Conservation (phyloP, 2,329 filamentous ascomycete genomes). For the Pseudogymnoascus sp. region DNA sequence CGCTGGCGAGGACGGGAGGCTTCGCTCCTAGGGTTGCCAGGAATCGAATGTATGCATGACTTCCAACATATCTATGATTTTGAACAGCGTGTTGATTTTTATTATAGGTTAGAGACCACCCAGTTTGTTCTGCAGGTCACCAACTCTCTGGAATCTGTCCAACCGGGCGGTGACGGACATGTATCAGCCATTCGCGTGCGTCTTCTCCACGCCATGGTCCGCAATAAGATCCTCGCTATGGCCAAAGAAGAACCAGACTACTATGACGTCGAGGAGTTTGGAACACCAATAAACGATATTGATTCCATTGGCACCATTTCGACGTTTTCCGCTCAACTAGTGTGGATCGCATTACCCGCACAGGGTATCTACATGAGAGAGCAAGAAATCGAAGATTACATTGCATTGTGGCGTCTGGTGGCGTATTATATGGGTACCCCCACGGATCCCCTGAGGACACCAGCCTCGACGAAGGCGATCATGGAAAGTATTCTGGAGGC, state of each 20-base stretch:
- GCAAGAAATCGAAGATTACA: constrained; percentile 54
- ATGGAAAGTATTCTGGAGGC: constrained; percentile 59
- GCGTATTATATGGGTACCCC: constrained; percentile 63
- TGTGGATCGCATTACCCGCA: constrained; percentile 54
- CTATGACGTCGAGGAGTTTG: constrained; percentile 49
- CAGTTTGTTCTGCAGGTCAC: constrained; percentile 50
- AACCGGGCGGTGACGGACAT: constrained; percentile 55
- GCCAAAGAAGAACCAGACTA: constrained; percentile 47
- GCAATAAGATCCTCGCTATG: constrained; percentile 53
- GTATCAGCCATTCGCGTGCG: constrained; percentile 56
- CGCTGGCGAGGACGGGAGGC: constrained; percentile 57
- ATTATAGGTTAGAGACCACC: constrained; percentile 34
- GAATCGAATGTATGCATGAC: constrained; percentile 31
- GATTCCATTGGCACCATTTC: constrained; percentile 57
- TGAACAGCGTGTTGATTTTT: constrained; percentile 26
- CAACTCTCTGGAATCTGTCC: constrained; percentile 46
- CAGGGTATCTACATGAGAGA: constrained; percentile 53
- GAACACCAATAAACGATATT: constrained; percentile 57
- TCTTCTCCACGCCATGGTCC: constrained; percentile 57
- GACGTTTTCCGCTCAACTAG: constrained; percentile 54
- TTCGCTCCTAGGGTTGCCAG: constrained; percentile 55
- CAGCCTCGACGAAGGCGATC: constrained; percentile 46
- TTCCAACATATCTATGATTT: not conserved
- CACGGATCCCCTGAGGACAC: constrained; percentile 48
- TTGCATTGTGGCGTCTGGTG: constrained; percentile 64